Base-by-base conservation (phyloP, 116 monocot species). In the Cymodocea nodosa region DNA sequence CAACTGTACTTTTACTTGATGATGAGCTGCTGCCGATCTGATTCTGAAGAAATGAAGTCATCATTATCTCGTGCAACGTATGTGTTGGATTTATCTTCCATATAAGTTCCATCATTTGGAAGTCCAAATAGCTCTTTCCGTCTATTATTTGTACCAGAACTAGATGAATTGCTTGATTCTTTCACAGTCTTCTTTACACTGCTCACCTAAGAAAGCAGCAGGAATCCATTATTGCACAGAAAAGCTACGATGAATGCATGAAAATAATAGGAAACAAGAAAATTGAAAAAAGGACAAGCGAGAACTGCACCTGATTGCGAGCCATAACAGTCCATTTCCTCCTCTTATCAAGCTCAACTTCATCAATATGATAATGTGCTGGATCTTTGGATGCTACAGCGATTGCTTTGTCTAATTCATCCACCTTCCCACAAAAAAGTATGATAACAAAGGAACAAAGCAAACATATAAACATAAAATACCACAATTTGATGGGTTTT, bases 31-130 rank as follows among this genome's bases (percentile, higher is more conserved):
- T 98, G 98, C 17, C 72, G 60, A 82, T 98, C 98, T 63, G 92
- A 92, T 77, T 98, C 98, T 64, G 98, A 92, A 69, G 89, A 75
- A 73, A 98, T 92, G 59, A 98, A 89, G 70, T 92, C 98, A 78
- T 98, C 92, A 82, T 84, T 70, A 30, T 85, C 81, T 66, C 59
- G 66, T 9, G 72, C 63, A 65, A 37, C 23, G 24, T 78, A 76
- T 48, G 79, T 16, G 63, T 68, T 78, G 20, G 83, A 78, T 82
- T 69, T 82, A 49, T 79, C 76, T 19, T 72, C 50, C 55, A 65
- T 59, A 68, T 73, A 59, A 67, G 51, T 36, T 35, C 17, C 17
- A 65, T 57, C 68, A 76, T 76, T 72, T 76, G 83, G 69, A 71
- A 76, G 71, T 51, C 74, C 75, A 81, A 87, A 75, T 53, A 85